These are phyloP conservation scores for Termitomyces sp. DNA, from an alignment of 768 basidiomycete genomes.

Conservation along the genomic window DNA sequence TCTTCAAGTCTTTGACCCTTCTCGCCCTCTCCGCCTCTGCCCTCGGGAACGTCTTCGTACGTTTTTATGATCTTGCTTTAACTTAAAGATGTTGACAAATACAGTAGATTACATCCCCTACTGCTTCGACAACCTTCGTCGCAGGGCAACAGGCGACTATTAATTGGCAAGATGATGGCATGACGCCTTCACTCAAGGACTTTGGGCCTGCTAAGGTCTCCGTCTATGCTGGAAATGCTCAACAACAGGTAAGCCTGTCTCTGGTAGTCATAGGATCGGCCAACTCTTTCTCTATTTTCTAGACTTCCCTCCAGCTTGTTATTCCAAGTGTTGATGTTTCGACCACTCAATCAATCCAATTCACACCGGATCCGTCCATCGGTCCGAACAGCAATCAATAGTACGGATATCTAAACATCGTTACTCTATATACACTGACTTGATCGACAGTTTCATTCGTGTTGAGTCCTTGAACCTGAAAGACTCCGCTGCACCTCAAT, in stretches of 20 bases:
- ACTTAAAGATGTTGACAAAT: too few species aligned
- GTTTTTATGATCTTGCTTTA: slow-evolving; percentile 20
- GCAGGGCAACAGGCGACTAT: slow-evolving; percentile 51
- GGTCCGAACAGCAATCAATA: slow-evolving; percentile 58
- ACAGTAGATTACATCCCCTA: slow-evolving; percentile 58
- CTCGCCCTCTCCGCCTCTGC: slow-evolving; percentile 52
- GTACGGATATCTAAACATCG: slow-evolving; percentile 31
- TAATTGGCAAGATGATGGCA: slow-evolving; percentile 57
- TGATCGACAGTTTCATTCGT: slow-evolving; percentile 65
- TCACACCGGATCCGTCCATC: slow-evolving; percentile 48
- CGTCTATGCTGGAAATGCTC: slow-evolving; percentile 62
- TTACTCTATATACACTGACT: not conserved
- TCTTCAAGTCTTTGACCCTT: slow-evolving; percentile 43
- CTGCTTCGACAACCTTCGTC: slow-evolving; percentile 38
- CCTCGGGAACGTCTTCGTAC: slow-evolving; percentile 55
- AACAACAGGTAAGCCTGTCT: slow-evolving; percentile 49
- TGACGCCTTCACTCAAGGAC: slow-evolving; percentile 40
- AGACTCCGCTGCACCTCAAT: slow-evolving; percentile 50
- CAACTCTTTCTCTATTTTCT: not conserved
- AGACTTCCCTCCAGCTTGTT: slow-evolving; percentile 59
- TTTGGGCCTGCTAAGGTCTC: slow-evolving; percentile 53
- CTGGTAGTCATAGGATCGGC: not conserved
- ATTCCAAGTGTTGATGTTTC: slow-evolving; percentile 49
- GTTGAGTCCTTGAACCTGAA: slow-evolving; percentile 56
- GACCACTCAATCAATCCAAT: slow-evolving; percentile 38